Evolutionary conservation across 495 filamentous ascomycete genomes (phyloP).

Genomic region (Penicillium desertorum): DNA sequence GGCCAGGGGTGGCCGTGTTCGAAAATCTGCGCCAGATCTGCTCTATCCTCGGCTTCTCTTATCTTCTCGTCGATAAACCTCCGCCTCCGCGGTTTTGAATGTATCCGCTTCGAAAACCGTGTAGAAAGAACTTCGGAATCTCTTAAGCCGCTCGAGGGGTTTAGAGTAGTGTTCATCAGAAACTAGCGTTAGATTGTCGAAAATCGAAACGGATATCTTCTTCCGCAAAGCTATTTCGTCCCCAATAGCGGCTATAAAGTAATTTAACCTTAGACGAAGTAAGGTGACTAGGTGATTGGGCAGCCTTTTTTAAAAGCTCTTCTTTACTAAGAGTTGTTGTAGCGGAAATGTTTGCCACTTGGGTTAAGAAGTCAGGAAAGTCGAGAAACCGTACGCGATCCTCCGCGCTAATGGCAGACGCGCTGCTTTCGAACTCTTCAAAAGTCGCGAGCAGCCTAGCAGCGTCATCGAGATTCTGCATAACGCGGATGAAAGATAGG

Average conservation of each 20-base stretch:
- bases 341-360: slow-evolving; percentile 6
- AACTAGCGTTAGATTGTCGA: background rate
- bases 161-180: background rate
- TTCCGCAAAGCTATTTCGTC: background rate
- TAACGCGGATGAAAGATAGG: background rate
- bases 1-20: slow-evolving; percentile 3
- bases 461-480: slow-evolving; percentile 5
- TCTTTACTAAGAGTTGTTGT: slow-evolving; percentile 2
- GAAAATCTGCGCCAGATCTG: background rate
- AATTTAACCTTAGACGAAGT: background rate
- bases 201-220: background rate
- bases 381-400: slow-evolving; percentile 5
- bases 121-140: slow-evolving; percentile 3
- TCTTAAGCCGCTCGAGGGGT: background rate
- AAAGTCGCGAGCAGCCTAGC: slow-evolving; percentile 4
- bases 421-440: slow-evolving; percentile 7
- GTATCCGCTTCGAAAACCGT: slow-evolving; percentile 1
- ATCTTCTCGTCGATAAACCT: background rate
- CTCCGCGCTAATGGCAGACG: slow-evolving; percentile 4
- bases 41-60: background rate
- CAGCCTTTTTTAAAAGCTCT: slow-evolving; percentile 5
- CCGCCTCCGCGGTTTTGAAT: slow-evolving; percentile 1
- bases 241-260: slow-evolving; percentile 6
- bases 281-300: slow-evolving; percentile 5
- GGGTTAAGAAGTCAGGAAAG: slow-evolving; percentile 8